These are phyloP conservation scores for Ensete ventricosum DNA, from an alignment of 176 grass and related monocot species.

Conservation along the genomic window DNA sequence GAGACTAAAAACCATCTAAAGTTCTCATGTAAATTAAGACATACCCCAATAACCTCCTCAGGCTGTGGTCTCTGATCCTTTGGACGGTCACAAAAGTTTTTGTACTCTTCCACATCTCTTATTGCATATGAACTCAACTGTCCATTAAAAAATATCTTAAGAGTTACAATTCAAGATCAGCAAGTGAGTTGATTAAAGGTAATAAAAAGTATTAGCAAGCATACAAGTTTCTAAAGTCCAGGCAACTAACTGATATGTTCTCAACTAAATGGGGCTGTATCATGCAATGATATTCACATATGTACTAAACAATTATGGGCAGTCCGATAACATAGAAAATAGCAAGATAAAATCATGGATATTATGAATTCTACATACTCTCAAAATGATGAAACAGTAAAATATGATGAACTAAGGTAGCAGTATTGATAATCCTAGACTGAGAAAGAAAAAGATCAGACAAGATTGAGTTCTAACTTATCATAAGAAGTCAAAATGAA, in stretches of 20 bases:
- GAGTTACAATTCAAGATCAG: constrained; percentile 13
- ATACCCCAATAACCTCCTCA: constrained; percentile 96
- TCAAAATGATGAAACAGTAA: not conserved
- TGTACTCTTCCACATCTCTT: constrained; percentile 95
- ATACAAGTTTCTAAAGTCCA: not conserved
- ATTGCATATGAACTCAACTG: constrained; percentile 96
- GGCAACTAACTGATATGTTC: no score
- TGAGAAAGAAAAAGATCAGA: not conserved
- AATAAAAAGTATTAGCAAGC: not conserved
- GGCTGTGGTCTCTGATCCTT: constrained; percentile 74
- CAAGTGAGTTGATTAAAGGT: not conserved
- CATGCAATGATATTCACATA: not conserved
- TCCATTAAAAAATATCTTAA: constrained; percentile 30
- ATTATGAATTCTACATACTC: no score
- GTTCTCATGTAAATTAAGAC: not conserved
- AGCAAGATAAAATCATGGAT: no score
- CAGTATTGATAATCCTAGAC: not conserved
- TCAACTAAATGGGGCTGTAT: not conserved
- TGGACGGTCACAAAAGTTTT: constrained; percentile 77
- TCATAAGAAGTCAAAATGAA: not conserved
- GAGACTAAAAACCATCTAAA: not conserved
- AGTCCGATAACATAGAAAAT: not conserved
- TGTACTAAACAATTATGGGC: not conserved
- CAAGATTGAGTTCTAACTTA: not conserved
- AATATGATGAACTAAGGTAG: not conserved